Evolutionary conservation across 202 grass and related monocot species (phyloP).

Genomic region (Schoenoplectus triqueter): DNA sequence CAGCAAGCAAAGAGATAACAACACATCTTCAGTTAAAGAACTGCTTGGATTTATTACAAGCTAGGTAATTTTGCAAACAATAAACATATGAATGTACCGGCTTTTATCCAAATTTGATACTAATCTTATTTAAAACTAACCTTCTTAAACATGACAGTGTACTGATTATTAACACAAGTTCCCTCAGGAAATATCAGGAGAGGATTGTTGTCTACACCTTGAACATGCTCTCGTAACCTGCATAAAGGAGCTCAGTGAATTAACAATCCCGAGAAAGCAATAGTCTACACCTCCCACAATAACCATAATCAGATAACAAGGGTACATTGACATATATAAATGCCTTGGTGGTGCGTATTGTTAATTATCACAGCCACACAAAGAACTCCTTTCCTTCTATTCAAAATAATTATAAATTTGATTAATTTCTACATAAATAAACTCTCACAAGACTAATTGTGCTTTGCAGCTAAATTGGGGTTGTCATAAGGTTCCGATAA

Average conservation of each 20-base stretch:
- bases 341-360: conserved; percentile 3
- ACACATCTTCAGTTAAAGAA: not conserved
- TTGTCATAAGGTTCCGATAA: conserved; percentile 16
- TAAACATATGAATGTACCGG: not conserved
- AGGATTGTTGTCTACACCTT: conserved; percentile 77
- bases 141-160: conserved; percentile 99
- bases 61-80: conserved; percentile 1
- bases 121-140: conserved; percentile 43
- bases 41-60: conserved; percentile 16
- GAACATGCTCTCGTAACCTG: conserved; percentile 92
- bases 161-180: conserved; percentile 99
- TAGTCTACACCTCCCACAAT: not conserved
- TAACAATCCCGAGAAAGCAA: conserved; percentile 11
- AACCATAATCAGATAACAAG: conserved; percentile 13
- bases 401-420: not conserved
- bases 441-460: not conserved
- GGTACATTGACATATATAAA: not conserved
- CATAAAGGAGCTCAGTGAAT: conserved; percentile 34
- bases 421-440: not conserved
- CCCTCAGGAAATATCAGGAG: conserved; percentile 98
- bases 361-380: conserved; percentile 6
- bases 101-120: conserved; percentile 7
- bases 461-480: not conserved
- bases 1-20: not conserved
- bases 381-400: not conserved